A percentile compares a stretch with the other conserved stretches of the same genome.
Evolutionary conservation across 371 early-diverging fungal genomes (phyloP).

Genomic region (Chytridium lagenaria): DNA sequence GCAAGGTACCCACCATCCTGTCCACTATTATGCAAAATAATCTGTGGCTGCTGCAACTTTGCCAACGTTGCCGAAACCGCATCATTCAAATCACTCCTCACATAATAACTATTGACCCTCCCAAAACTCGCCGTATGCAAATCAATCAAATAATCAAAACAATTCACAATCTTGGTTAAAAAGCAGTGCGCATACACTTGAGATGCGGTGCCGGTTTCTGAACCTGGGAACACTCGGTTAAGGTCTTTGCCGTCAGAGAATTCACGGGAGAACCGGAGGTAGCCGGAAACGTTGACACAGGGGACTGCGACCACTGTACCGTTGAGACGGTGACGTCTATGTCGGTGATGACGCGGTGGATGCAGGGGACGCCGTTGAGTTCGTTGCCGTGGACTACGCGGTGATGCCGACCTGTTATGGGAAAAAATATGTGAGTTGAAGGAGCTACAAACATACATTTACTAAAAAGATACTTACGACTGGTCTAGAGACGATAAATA

Average conservation of each 20-base stretch:
- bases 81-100: conserved; percentile 87
- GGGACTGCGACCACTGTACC: conserved; percentile 91
- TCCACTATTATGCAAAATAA: conserved; percentile 62
- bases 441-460: no score
- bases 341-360: conserved; percentile 83
- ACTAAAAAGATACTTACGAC: conserved; percentile 19
- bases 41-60: conserved; percentile 86
- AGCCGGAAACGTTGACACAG: conserved; percentile 87
- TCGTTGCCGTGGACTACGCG: conserved; percentile 91
- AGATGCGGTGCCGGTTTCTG: conserved; percentile 70
- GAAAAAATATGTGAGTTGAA: no score
- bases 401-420: conserved; percentile 56
- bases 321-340: conserved; percentile 73
- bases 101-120: conserved; percentile 86
- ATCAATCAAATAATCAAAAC: conserved; percentile 85
- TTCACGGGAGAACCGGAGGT: conserved; percentile 77
- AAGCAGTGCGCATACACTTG: conserved; percentile 84
- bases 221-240: conserved; percentile 86
- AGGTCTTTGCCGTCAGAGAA: conserved; percentile 80
- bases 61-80: conserved; percentile 76
- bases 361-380: conserved; percentile 89
- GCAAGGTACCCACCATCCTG: conserved; percentile 56
- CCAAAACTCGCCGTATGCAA: conserved; percentile 89
- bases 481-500: conserved; percentile 19
- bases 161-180: conserved; percentile 77